These are phyloP conservation scores for Erodium maritimum DNA, from an alignment of 345 rosid genomes.

Conservation along the genomic window DNA sequence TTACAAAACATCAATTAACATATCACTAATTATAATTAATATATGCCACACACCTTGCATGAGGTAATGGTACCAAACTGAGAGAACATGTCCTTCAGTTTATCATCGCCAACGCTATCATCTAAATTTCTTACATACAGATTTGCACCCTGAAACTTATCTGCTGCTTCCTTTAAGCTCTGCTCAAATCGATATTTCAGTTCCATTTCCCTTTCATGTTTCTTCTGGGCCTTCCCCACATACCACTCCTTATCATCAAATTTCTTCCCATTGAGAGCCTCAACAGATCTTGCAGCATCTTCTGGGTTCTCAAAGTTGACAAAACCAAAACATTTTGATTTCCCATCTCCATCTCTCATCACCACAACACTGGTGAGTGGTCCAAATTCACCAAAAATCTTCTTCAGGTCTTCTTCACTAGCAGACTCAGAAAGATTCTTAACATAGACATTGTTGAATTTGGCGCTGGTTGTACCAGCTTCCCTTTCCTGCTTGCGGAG, in stretches of 20 bases:
- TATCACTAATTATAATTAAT: neutral
- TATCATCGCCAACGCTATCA: no score
- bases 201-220: slow-evolving; percentile 70
- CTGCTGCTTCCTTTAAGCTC: slow-evolving; percentile 75
- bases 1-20: neutral
- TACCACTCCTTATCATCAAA: no score
- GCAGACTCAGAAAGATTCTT: slow-evolving; percentile 69
- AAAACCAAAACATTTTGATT: no score
- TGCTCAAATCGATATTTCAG: slow-evolving; percentile 59
- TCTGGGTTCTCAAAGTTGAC: no score
- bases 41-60: slow-evolving; percentile 53
- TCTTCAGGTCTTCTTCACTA: slow-evolving; percentile 65
- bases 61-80: no score
- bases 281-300: no score
- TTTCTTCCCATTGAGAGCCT: no score
- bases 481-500: slow-evolving; percentile 93
- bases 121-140: slow-evolving; percentile 80
- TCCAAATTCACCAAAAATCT: slow-evolving; percentile 65
- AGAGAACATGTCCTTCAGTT: no score
- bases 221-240: no score
- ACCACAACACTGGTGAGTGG: slow-evolving; percentile 71
- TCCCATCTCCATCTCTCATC: no score
- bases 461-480: slow-evolving; percentile 24
- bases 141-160: slow-evolving; percentile 69
- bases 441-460: slow-evolving; percentile 79